phyloP scores from a whole-genome alignment of 495 filamentous ascomycete species.

The Tuber umbilicatum region DNA sequence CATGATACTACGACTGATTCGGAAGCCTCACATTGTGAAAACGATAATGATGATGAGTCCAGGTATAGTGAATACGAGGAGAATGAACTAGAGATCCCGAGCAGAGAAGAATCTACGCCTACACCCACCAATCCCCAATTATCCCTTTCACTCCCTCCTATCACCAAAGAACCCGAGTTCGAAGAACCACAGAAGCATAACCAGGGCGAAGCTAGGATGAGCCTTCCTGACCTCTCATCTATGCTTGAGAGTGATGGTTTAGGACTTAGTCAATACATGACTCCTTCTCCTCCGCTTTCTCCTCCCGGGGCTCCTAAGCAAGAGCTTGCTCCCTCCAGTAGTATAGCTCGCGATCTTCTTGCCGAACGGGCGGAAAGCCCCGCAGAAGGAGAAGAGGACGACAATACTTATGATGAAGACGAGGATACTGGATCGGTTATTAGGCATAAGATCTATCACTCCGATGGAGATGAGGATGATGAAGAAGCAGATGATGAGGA shows the following conservation, averaged over 20 bases:
- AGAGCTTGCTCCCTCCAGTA: constrained; percentile 31
- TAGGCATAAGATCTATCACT: constrained; percentile 56
- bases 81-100: constrained; percentile 39
- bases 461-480: constrained; percentile 46
- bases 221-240: constrained; percentile 49
- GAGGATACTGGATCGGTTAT: constrained; percentile 92
- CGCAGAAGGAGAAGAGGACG: constrained; percentile 43
- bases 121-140: constrained; percentile 38
- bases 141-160: not conserved
- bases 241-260: constrained; percentile 49
- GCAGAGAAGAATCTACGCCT: constrained; percentile 41
- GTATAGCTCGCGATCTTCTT: constrained; percentile 25
- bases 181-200: constrained; percentile 38
- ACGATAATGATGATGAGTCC: constrained; percentile 49
- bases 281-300: constrained; percentile 48
- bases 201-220: constrained; percentile 37
- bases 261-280: constrained; percentile 51
- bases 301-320: constrained; percentile 22
- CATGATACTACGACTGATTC: constrained; percentile 31
- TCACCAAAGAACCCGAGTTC: constrained; percentile 36
- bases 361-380: constrained; percentile 48
- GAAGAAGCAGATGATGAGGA: constrained; percentile 38
- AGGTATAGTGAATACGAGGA: constrained; percentile 46
- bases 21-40: constrained; percentile 46
- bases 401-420: constrained; percentile 52